These are phyloP conservation scores for Andrographis paniculata DNA, from an alignment of 305 asterid genomes.

Conservation along the genomic window DNA sequence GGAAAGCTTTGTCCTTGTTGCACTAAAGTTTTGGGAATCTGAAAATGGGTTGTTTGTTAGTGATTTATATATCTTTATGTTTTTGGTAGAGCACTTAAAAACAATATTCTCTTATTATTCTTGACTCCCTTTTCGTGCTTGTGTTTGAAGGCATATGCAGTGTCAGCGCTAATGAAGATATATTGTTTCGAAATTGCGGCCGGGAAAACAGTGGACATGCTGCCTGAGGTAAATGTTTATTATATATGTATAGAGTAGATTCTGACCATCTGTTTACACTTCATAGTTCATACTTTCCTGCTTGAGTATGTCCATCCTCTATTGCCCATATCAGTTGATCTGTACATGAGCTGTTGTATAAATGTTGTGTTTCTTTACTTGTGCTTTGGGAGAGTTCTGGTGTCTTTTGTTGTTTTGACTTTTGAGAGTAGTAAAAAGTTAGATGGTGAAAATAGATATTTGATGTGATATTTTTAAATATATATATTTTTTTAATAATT, in stretches of 20 bases:
- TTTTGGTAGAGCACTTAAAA: constrained; percentile 3
- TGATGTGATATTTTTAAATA: no score
- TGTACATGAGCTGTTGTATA: no score
- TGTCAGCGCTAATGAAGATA: constrained; percentile 88
- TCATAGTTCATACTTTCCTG: no score
- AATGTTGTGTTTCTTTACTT: no score
- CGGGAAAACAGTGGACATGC: constrained; percentile 76
- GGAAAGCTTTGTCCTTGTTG: background rate
- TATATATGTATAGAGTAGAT: constrained; percentile 5
- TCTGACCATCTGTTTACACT: background rate
- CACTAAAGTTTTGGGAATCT: background rate
- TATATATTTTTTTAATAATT: no score
- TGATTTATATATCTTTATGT: constrained; percentile 2
- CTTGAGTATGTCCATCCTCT: no score
- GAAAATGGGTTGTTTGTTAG: background rate
- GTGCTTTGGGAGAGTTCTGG: no score
- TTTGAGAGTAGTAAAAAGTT: no score
- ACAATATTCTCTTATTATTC: constrained; percentile 9
- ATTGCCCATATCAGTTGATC: no score
- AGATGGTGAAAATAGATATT: no score
- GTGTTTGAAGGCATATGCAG: constrained; percentile 77
- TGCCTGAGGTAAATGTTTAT: constrained; percentile 69
- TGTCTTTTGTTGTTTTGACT: no score
- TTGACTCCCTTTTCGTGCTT: constrained; percentile 19
- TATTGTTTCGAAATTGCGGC: constrained; percentile 91